phyloP scores from a whole-genome alignment of 345 rosid genomes.

The Cardamine occulta region DNA sequence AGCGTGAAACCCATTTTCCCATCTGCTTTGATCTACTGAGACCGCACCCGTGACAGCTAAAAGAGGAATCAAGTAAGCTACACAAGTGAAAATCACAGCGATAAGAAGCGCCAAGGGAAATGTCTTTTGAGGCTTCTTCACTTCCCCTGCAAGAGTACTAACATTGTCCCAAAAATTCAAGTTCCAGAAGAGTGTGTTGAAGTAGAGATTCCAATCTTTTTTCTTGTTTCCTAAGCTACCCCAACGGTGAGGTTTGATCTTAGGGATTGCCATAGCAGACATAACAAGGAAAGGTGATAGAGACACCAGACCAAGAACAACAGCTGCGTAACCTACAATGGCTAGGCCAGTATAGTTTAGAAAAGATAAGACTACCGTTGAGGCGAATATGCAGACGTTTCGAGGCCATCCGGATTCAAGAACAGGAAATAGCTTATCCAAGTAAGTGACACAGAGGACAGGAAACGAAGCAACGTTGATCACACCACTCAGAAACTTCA shows the following conservation, averaged over 20 bases:
- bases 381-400: conserved; percentile 46
- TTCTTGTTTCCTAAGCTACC: conserved; percentile 62
- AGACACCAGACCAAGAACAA: conserved; percentile 68
- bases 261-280: conserved; percentile 71
- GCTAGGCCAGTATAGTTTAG: conserved; percentile 71
- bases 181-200: conserved; percentile 95
- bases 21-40: conserved; percentile 56
- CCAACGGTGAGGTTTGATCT: conserved; percentile 72
- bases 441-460: conserved; percentile 64
- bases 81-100: conserved; percentile 78
- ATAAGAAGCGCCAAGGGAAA: conserved; percentile 67
- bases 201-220: conserved; percentile 75
- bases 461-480: conserved; percentile 83
- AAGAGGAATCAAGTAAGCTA: conserved; percentile 78
- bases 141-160: conserved; percentile 89
- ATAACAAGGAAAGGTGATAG: conserved; percentile 73
- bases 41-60: conserved; percentile 80
- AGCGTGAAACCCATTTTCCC: conserved; percentile 80
- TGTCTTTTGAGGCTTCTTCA: conserved; percentile 66
- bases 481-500: conserved; percentile 81
- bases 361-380: conserved; percentile 57
- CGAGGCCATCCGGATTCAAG: conserved; percentile 66
- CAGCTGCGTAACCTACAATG: conserved; percentile 76
- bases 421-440: conserved; percentile 55
- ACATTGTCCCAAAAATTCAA: conserved; percentile 92